Conservation (phyloP, 2,329 filamentous ascomycete genomes). For the Fusarium ambrosium region DNA sequence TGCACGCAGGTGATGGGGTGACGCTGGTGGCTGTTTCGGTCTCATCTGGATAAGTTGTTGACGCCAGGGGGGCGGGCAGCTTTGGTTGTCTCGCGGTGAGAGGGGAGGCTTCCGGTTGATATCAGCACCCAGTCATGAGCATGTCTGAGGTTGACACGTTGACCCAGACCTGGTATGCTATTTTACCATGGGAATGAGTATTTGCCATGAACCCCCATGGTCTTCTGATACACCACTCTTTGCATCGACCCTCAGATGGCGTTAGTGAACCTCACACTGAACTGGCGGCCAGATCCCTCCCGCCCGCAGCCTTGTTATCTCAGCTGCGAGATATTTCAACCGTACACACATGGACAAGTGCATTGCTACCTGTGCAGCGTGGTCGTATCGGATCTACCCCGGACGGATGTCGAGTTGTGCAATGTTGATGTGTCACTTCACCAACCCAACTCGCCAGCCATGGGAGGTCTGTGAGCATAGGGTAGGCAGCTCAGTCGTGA, state of each 20-base stretch:
- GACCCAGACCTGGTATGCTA: background rate
- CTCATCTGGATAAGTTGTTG: background rate
- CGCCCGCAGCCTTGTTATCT: background rate
- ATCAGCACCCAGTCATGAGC: background rate
- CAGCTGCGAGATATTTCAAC: background rate
- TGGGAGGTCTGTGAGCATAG: background rate
- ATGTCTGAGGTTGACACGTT: background rate
- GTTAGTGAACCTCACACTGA: background rate
- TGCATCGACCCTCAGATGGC: background rate
- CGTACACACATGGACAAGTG: background rate
- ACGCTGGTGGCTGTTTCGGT: constrained; percentile 32
- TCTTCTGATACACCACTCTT: background rate
- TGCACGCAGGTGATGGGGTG: constrained; percentile 6
- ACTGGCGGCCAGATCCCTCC: background rate
- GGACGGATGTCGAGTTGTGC: background rate
- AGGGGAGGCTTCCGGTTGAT: background rate
- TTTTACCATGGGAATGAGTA: background rate
- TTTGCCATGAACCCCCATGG: background rate
- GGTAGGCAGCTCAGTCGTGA: background rate
- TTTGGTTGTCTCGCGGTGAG: background rate
- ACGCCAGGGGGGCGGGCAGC: background rate
- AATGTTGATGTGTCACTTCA: background rate
- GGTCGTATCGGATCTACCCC: background rate
- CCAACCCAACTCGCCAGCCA: background rate
- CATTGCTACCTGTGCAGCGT: background rate